These are phyloP conservation scores for Bipolaris bicolor DNA, from an alignment of 2,329 filamentous ascomycete species.

Conservation along the genomic window DNA sequence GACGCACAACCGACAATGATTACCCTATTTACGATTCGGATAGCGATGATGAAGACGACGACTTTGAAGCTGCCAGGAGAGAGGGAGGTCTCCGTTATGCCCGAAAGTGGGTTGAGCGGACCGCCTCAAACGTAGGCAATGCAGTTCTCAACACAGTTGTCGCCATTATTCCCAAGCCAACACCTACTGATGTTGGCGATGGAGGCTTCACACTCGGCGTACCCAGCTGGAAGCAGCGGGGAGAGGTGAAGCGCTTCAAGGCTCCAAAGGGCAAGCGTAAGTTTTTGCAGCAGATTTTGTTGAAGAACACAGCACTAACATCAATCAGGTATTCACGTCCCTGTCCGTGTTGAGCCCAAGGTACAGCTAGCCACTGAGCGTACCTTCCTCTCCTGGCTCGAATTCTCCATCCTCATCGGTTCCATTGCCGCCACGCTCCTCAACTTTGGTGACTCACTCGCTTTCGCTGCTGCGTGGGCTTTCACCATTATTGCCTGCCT, in stretches of 20 bases:
- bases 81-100: conserved; percentile 80
- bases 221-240: conserved; percentile 49
- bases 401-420: conserved; percentile 94
- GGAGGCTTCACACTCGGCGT: conserved; percentile 53
- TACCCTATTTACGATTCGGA: conserved; percentile 92
- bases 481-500: conserved; percentile 84
- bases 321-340: conserved; percentile 80
- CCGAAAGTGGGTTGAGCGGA: conserved; percentile 56
- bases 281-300: conserved; percentile 7
- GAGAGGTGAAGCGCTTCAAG: conserved; percentile 61
- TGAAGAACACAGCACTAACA: conserved; percentile 14
- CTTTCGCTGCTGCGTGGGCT: conserved; percentile 61
- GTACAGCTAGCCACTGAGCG: conserved; percentile 96
- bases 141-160: conserved; percentile 34
- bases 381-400: conserved; percentile 95
- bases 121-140: conserved; percentile 57
- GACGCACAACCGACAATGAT: conserved; percentile 68
- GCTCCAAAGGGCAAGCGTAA: conserved; percentile 75
- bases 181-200: conserved; percentile 52
- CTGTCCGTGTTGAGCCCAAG: conserved; percentile 94
- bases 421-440: conserved; percentile 50
- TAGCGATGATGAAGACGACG: conserved; percentile 77
- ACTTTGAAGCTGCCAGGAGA: conserved; percentile 76
- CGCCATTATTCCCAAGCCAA: conserved; percentile 48
- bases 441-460: conserved; percentile 48